Percentiles rank a stretch among this genome's conserved stretches.
Evolutionary conservation across 495 filamentous ascomycete species (phyloP).

Genomic region (Tetracladium marchalianum): DNA sequence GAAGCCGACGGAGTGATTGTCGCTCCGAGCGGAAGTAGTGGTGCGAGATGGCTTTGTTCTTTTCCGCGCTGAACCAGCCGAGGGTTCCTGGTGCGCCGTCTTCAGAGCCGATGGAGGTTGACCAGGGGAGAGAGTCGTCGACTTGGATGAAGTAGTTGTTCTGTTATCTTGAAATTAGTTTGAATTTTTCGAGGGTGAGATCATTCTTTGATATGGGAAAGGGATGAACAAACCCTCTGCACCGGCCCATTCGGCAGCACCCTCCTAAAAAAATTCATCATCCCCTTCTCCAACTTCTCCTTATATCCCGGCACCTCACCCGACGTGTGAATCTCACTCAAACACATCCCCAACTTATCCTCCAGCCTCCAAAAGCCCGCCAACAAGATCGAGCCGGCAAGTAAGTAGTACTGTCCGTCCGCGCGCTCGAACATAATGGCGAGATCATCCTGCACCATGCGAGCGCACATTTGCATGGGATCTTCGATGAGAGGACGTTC

Average conservation of each 20-base stretch:
- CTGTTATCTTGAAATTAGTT: slow-evolving; percentile 9
- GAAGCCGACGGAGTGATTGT: slow-evolving; percentile 65
- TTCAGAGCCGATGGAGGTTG: slow-evolving; percentile 63
- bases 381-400: slow-evolving; percentile 70
- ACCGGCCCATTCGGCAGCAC: slow-evolving; percentile 56
- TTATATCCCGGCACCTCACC: slow-evolving; percentile 72
- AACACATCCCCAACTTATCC: slow-evolving; percentile 77
- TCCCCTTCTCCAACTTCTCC: slow-evolving; percentile 71
- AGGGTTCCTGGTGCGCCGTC: slow-evolving; percentile 42
- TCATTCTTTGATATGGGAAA: neutral
- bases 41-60: slow-evolving; percentile 62
- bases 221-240: slow-evolving; percentile 24
- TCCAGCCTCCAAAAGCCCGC: slow-evolving; percentile 80
- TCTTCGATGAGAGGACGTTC: slow-evolving; percentile 64
- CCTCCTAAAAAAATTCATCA: slow-evolving; percentile 69
- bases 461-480: slow-evolving; percentile 66
- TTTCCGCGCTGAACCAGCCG: slow-evolving; percentile 70
- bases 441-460: slow-evolving; percentile 77
- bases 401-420: slow-evolving; percentile 78
- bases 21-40: slow-evolving; percentile 76
- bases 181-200: no score
- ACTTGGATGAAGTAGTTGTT: slow-evolving; percentile 73
- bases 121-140: slow-evolving; percentile 64
- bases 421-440: slow-evolving; percentile 75
- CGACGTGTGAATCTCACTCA: slow-evolving; percentile 75